phyloP scores from a whole-genome alignment of 352 stramenopile genomes.

The Phytophthora chlamydospora region DNA sequence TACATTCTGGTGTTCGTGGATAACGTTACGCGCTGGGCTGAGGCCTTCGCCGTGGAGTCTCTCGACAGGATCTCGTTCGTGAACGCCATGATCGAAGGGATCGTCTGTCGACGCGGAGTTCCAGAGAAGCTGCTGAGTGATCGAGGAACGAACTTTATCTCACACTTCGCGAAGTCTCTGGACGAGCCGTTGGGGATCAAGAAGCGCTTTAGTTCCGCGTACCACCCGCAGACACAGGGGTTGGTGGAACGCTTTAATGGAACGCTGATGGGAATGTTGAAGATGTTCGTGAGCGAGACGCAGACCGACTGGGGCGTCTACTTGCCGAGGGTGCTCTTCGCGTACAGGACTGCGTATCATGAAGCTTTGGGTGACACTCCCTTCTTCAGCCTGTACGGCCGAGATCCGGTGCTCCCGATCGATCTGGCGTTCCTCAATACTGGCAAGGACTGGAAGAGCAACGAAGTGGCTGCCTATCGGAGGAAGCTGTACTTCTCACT shows the following conservation, averaged over 20 bases:
- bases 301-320: not conserved
- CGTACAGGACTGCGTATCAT: conserved; percentile 4
- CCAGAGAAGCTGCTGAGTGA: not conserved
- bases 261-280: conserved; percentile 1
- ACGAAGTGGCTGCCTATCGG: not conserved
- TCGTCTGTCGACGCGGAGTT: not conserved
- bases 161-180: not conserved
- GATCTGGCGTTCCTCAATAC: conserved; percentile 2
- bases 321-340: not conserved
- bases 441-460: not conserved
- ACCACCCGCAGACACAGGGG: not conserved
- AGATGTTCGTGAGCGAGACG: not conserved
- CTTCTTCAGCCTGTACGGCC: conserved; percentile 5
- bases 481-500: not conserved
- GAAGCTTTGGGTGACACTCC: conserved; percentile 1
- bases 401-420: not conserved
- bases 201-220: not conserved
- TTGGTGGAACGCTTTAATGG: conserved; percentile 10
- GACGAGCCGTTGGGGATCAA: not conserved
- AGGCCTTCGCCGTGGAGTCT: no score
- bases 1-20: no score
- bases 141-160: not conserved
- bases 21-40: no score
- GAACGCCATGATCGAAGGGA: not conserved
- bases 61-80: not conserved